phyloP scores from a whole-genome alignment of 2,329 filamentous ascomycete species.

The Neonectria punicea region DNA sequence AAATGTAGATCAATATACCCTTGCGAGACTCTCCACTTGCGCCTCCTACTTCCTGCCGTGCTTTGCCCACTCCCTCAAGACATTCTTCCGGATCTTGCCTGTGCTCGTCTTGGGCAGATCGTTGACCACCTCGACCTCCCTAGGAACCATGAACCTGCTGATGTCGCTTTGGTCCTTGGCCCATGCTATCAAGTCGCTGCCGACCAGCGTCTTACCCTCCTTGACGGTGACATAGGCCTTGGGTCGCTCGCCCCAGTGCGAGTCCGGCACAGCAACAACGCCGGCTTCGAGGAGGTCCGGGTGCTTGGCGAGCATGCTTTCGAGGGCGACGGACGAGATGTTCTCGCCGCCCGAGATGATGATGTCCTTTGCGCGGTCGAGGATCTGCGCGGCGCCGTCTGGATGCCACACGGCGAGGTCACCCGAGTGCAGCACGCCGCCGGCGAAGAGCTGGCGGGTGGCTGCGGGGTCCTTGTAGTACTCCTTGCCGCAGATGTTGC shows the following conservation, averaged over 20 bases:
- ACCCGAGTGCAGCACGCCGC: slow-evolving; percentile 87
- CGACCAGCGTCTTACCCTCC: slow-evolving; percentile 60
- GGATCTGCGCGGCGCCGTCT: slow-evolving; percentile 90
- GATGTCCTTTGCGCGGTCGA: slow-evolving; percentile 96
- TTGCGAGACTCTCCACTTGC: background rate
- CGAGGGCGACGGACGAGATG: slow-evolving; percentile 92
- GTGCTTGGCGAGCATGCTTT: slow-evolving; percentile 89
- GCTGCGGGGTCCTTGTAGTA: slow-evolving; percentile 93
- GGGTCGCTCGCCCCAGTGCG: slow-evolving; percentile 95
- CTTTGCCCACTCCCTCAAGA: slow-evolving; percentile 83
- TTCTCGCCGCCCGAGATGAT: slow-evolving; percentile 99
- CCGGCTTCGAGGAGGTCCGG: slow-evolving; percentile 91
- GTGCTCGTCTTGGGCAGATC: slow-evolving; percentile 98
- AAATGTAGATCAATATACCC: background rate
- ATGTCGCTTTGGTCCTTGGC: slow-evolving; percentile 83
- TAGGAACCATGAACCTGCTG: slow-evolving; percentile 87
- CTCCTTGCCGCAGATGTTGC: slow-evolving; percentile 91
- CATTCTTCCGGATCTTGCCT: slow-evolving; percentile 96
- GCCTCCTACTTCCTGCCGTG: slow-evolving; percentile 35
- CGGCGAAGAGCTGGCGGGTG: slow-evolving; percentile 86
- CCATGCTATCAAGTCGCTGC: slow-evolving; percentile 83
- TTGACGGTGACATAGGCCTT: slow-evolving; percentile 92
- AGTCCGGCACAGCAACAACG: slow-evolving; percentile 87
- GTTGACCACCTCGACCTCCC: slow-evolving; percentile 78
- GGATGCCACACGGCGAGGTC: slow-evolving; percentile 94